These are phyloP conservation scores for Thielaviopsis ethacetica DNA, from an alignment of 2,329 filamentous ascomycete species.

Conservation along the genomic window DNA sequence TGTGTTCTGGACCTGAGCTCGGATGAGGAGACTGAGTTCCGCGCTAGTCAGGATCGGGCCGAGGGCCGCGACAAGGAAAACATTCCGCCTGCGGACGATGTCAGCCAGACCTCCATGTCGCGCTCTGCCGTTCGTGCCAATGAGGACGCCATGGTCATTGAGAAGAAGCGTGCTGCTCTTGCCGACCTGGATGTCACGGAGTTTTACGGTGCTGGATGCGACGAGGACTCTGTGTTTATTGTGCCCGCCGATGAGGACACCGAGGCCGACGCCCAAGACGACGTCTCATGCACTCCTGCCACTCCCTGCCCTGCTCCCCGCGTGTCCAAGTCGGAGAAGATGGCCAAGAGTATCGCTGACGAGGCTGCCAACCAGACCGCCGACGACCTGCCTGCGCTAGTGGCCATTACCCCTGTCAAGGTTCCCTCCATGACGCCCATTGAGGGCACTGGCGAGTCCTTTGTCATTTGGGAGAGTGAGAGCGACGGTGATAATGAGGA, in stretches of 20 bases:
- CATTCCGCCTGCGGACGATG: slow-evolving; percentile 55
- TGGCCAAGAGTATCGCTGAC: background rate
- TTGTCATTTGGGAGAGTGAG: slow-evolving; percentile 56
- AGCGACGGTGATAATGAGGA: slow-evolving; percentile 44
- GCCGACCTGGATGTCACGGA: slow-evolving; percentile 51
- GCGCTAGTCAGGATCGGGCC: slow-evolving; percentile 32
- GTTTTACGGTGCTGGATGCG: slow-evolving; percentile 50
- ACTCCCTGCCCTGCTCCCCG: background rate
- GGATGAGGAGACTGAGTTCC: slow-evolving; percentile 57
- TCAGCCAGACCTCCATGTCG: slow-evolving; percentile 37
- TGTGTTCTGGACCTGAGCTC: slow-evolving; percentile 76
- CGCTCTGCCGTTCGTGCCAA: slow-evolving; percentile 19
- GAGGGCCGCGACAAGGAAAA: slow-evolving; percentile 80
- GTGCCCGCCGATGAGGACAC: slow-evolving; percentile 44
- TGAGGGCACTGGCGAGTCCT: slow-evolving; percentile 41
- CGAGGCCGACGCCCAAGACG: slow-evolving; percentile 15
- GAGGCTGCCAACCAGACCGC: slow-evolving; percentile 9
- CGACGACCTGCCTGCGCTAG: slow-evolving; percentile 15
- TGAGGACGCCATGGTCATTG: slow-evolving; percentile 40
- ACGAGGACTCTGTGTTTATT: slow-evolving; percentile 44
- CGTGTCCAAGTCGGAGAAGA: background rate
- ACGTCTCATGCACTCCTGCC: background rate
- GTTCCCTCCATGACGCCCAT: slow-evolving; percentile 34
- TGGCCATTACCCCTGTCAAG: slow-evolving; percentile 10
- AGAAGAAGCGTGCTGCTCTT: slow-evolving; percentile 48